Evolutionary conservation across 2,329 filamentous ascomycete genomes (phyloP).

Genomic region (Ilyonectria sp.): DNA sequence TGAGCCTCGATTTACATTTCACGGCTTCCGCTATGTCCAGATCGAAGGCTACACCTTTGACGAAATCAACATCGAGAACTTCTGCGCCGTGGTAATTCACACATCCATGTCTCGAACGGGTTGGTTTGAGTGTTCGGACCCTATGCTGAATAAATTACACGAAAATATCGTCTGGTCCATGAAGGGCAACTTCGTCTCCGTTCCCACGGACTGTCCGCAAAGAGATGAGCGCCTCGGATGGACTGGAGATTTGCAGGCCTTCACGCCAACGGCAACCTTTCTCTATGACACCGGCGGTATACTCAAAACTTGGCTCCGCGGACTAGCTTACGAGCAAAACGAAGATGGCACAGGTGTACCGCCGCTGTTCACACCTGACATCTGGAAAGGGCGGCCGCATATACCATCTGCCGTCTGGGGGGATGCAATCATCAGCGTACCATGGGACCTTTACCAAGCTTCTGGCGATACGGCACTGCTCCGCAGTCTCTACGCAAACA

Average conservation of each 20-base stretch:
- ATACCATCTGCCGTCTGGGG: slow-evolving; percentile 28
- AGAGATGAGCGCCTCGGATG: slow-evolving; percentile 68
- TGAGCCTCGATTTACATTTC: slow-evolving; percentile 67
- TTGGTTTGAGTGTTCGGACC: slow-evolving; percentile 66
- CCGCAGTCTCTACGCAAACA: slow-evolving; percentile 53
- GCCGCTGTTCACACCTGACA: background rate
- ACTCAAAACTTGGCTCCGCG: slow-evolving; percentile 41
- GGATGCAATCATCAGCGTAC: slow-evolving; percentile 9
- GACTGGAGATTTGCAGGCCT: slow-evolving; percentile 66
- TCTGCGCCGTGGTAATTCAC: slow-evolving; percentile 58
- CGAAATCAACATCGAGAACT: slow-evolving; percentile 37
- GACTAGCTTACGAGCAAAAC: slow-evolving; percentile 27
- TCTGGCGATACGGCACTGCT: slow-evolving; percentile 47
- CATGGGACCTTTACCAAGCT: slow-evolving; percentile 10
- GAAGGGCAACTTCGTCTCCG: slow-evolving; percentile 69
- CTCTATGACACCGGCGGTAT: slow-evolving; percentile 68
- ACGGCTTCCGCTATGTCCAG: slow-evolving; percentile 68
- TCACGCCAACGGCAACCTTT: slow-evolving; percentile 65
- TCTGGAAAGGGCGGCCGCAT: background rate
- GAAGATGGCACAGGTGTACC: background rate
- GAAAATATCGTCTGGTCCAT: slow-evolving; percentile 70
- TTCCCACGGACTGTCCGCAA: slow-evolving; percentile 71
- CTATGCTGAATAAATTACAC: slow-evolving; percentile 67
- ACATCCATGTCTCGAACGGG: slow-evolving; percentile 67
- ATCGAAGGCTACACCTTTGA: slow-evolving; percentile 56